A percentile compares a stretch with the other conserved stretches of the same genome.
phyloP scores from a whole-genome alignment of 805 yeast genomes.

The Torulaspora maleeae region DNA sequence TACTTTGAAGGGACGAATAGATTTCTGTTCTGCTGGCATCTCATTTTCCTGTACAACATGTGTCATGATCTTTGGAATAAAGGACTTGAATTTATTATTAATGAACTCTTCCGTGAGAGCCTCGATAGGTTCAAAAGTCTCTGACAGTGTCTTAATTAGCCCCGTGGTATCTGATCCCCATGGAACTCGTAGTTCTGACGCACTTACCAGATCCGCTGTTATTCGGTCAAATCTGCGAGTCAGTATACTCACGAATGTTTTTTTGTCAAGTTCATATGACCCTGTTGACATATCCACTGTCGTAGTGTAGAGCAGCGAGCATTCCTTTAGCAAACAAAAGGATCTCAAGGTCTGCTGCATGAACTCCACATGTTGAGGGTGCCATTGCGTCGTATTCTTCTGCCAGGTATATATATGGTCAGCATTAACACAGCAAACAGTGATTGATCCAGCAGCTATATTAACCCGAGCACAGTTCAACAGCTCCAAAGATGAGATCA shows the following conservation, averaged over 20 bases:
- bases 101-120: slow-evolving; percentile 9
- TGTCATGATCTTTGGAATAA: slow-evolving; percentile 4
- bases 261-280: not conserved
- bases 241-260: slow-evolving; percentile 1
- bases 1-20: not conserved
- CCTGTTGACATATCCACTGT: slow-evolving; percentile 2
- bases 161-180: slow-evolving; percentile 49
- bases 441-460: slow-evolving; percentile 6
- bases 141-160: slow-evolving; percentile 43
- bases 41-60: not conserved
- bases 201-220: slow-evolving; percentile 15
- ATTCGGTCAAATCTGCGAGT: slow-evolving; percentile 4
- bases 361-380: slow-evolving; percentile 23
- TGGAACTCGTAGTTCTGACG: slow-evolving; percentile 40
- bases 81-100: slow-evolving; percentile 2
- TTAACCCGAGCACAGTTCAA: not conserved
- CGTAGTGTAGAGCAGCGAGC: slow-evolving; percentile 13
- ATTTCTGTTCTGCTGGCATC: not conserved
- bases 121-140: slow-evolving; percentile 30
- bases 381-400: slow-evolving; percentile 21
- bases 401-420: slow-evolving; percentile 18
- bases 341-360: slow-evolving; percentile 26
- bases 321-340: slow-evolving; percentile 14
- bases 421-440: slow-evolving; percentile 18
- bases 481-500: slow-evolving; percentile 6